Base-by-base conservation (phyloP, 129 eudicot species). In the Solidago caesia region DNA sequence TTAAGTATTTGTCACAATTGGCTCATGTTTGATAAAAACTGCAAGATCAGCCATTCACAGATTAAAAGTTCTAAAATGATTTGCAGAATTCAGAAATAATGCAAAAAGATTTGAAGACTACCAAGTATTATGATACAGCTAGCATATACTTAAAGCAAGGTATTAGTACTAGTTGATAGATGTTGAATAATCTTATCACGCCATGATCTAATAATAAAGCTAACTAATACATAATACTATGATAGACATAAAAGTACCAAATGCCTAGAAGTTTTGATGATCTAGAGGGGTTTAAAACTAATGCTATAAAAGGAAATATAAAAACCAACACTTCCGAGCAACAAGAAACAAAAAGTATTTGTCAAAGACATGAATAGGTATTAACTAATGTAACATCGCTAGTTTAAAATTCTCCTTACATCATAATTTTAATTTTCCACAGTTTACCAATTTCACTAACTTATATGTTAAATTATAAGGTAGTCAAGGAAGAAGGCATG, bases 121-220 rank as follows among this genome's bases (percentile, higher is more conserved):
- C 43, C n/a, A 16, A 66, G 70, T 66, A 66, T 49, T n/a, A 53
- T 39, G 51, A 70, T 70, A 53, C 51, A 53, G 39, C 64, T 51
- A 46, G 51, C 51, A 41, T 33, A 46, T 68, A 46, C 14, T 46
- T 68, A 42, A 6, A 21, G 52, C 56, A 67, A 46, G 55, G 39
- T 4, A 8, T 44, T 47, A 49, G 11, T n/a, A 39, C 47, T 14
- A 2, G 61, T 27, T 27, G 9, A 47, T 6, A 26, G 29, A 68
- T 7, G 60, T 68, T 47, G 6, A 68, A 49, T 11, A 47, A 27
- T 27, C 27, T 46, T 48, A 69, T 69, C 44, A 42, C 74, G 47
- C 6, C 61, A 33, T 51, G 14, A 70, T 52, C 48, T 53, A 14
- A 39, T 15, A 1, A 29, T 13, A 70, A 5, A 70, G 33, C 15